A percentile compares a stretch with the other conserved stretches of the same genome.
Conservation (phyloP, 768 basidiomycete species). For the Podaxis rugospora region DNA sequence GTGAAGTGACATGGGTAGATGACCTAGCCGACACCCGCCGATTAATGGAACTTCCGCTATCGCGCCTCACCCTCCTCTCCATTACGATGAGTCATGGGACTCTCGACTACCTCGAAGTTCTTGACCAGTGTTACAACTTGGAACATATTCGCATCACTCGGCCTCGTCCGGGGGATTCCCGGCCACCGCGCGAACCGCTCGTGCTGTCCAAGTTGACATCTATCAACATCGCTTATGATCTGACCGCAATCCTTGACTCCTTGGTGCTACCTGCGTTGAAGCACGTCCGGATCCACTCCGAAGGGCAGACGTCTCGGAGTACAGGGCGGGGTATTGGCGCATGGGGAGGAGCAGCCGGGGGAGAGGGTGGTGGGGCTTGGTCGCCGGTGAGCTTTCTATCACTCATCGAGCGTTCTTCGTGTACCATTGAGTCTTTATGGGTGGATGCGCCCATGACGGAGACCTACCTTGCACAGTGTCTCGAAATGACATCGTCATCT, state of each 20-base stretch:
- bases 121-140: constrained; percentile 27
- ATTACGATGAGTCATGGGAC: constrained; percentile 27
- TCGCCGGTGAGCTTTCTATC: constrained; percentile 23
- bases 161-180: constrained; percentile 19
- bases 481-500: constrained; percentile 19
- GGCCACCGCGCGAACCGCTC: constrained; percentile 19
- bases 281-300: constrained; percentile 24
- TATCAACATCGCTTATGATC: constrained; percentile 27
- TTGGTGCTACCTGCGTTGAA: constrained; percentile 26
- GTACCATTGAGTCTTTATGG: constrained; percentile 23
- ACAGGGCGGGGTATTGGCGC: constrained; percentile 11
- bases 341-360: constrained; percentile 8
- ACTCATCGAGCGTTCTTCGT: constrained; percentile 26
- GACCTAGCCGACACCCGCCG: constrained; percentile 28
- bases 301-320: constrained; percentile 5
- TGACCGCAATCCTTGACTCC: constrained; percentile 25
- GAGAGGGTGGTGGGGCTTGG: constrained; percentile 17
- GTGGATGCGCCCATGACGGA: constrained; percentile 26
- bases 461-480: constrained; percentile 21
- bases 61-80: constrained; percentile 23
- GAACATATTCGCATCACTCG: constrained; percentile 28
- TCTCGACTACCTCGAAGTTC: constrained; percentile 26
- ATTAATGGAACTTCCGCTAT: constrained; percentile 25
- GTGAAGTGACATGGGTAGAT: constrained; percentile 29
- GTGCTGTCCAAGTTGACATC: constrained; percentile 26